Base-by-base conservation (phyloP, 2,329 filamentous ascomycete genomes). In the Venturia nashicola region DNA sequence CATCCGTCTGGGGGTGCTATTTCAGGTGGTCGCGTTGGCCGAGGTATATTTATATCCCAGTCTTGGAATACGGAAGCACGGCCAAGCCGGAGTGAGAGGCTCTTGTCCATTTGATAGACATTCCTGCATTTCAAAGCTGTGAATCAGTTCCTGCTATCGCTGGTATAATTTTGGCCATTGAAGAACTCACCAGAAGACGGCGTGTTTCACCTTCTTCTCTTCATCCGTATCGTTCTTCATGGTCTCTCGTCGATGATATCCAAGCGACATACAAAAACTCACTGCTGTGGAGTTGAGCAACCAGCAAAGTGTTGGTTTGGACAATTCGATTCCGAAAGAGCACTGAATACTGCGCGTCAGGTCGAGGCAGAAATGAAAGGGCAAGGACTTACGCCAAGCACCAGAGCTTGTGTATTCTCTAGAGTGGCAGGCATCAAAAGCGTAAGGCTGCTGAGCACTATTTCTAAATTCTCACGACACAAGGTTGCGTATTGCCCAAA, bases 391-490 rank as follows among this genome's bases (percentile, higher is more conserved):
- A 68, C 67, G 23, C 69, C 72, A 20, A 75, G 63, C 4, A 73
- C 55, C 4, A 75, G 66, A 18, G 72, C 71, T 63, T 74, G 69
- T 32, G 75, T 70, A 40, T 76, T 76, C 59, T 76, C 74, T 60
- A 71, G 71, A 23, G 65, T 73, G 5, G 72, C 69, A 5, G 71
- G 69, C 60, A 75, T 65, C 63, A 72, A 72, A 0, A 74, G 67
- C 46, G 73, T 70, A 7, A 75, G 66, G 36, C 73, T 69, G 40
- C 68, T 70, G 62, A 75, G 67, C 8, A 70, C 70, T 39, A 71
- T 73, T 66, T 80, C 77, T 20, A 81, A 68, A 60, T 81, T 81
- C 18, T 71, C 67, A 39, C 72, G 74, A 66, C 79, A 79, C 11
- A 75, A 67, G 2, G 69, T 67, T 0, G 70, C 67, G 64, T 75